A percentile compares a stretch with the other conserved stretches of the same genome.
Conservation (phyloP, 768 basidiomycete genomes). For the Lactarius quietus region DNA sequence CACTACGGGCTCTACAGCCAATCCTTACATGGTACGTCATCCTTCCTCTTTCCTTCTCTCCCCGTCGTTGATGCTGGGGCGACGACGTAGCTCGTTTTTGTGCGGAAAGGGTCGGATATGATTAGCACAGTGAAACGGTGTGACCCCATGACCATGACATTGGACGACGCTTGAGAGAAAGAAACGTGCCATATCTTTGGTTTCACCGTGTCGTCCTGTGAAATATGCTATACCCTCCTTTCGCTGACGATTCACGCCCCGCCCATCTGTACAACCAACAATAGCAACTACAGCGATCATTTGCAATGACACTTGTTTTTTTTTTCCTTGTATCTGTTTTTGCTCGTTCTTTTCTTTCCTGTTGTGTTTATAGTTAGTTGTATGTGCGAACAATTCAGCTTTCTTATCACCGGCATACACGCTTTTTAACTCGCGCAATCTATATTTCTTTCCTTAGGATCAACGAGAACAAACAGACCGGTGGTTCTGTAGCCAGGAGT, state of each 20-base stretch:
- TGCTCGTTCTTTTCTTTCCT: background rate
- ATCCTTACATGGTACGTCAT: slow-evolving; percentile 74
- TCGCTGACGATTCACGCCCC: background rate
- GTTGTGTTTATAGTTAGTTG: background rate
- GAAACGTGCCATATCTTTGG: too few species aligned
- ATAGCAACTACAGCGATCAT: background rate
- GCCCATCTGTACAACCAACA: background rate
- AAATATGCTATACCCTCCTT: background rate
- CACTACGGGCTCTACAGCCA: slow-evolving; percentile 87
- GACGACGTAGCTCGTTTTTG: slow-evolving; percentile 61
- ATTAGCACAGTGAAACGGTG: slow-evolving; percentile 80
- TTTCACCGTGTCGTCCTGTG: too few species aligned
- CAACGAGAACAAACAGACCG: too few species aligned
- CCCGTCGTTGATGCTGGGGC: background rate
- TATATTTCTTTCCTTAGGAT: too few species aligned
- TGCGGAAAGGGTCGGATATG: slow-evolving; percentile 71
- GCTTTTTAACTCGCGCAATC: too few species aligned
- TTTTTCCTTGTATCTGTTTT: too few species aligned
- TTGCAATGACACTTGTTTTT: background rate
- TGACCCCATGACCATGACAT: slow-evolving; percentile 30
- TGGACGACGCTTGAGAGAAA: slow-evolving; percentile 31
- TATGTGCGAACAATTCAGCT: too few species aligned
- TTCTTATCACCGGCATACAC: too few species aligned
- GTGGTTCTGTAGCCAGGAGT: too few species aligned
- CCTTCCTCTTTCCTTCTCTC: background rate